phyloP scores from a whole-genome alignment of 2,329 filamentous ascomycete species.

The Cytospora paraplurivora region DNA sequence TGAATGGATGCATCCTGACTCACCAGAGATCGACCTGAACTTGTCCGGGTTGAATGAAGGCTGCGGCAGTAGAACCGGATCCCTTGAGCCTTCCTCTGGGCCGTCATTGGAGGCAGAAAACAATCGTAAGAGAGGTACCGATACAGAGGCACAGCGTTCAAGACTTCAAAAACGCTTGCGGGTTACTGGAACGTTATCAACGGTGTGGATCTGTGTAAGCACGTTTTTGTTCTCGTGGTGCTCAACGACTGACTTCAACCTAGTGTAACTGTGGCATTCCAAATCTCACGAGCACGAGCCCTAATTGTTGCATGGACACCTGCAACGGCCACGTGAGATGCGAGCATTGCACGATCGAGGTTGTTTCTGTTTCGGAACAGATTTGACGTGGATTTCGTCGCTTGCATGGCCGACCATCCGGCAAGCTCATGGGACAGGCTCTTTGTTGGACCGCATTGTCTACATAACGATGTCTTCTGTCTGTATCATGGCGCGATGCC shows the following conservation, averaged over 20 bases:
- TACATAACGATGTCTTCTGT: background rate
- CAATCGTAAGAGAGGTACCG: constrained; percentile 14
- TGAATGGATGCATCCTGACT: constrained; percentile 54
- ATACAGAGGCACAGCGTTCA: constrained; percentile 3
- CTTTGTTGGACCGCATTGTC: background rate
- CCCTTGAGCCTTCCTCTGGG: constrained; percentile 10
- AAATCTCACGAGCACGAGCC: constrained; percentile 17
- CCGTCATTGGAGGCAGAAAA: background rate
- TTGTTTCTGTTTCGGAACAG: background rate
- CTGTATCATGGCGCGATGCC: constrained; percentile 1
- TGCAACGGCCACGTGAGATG: constrained; percentile 25
- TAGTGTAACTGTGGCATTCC: constrained; percentile 24
- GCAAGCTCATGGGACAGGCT: background rate
- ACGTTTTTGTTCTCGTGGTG: too few relatives aligned
- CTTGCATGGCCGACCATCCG: background rate
- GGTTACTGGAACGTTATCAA: background rate
- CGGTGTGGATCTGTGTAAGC: constrained; percentile 27
- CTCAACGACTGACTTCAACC: constrained; percentile 8
- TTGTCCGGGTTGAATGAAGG: constrained; percentile 10
- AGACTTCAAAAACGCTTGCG: constrained; percentile 9
- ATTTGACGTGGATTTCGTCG: background rate
- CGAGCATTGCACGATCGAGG: constrained; percentile 11
- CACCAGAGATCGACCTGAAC: constrained; percentile 19
- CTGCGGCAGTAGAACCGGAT: constrained; percentile 19
- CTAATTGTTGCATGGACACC: constrained; percentile 15